Base-by-base conservation (phyloP, 495 filamentous ascomycete genomes). In the Hypoxylon fragiforme region DNA sequence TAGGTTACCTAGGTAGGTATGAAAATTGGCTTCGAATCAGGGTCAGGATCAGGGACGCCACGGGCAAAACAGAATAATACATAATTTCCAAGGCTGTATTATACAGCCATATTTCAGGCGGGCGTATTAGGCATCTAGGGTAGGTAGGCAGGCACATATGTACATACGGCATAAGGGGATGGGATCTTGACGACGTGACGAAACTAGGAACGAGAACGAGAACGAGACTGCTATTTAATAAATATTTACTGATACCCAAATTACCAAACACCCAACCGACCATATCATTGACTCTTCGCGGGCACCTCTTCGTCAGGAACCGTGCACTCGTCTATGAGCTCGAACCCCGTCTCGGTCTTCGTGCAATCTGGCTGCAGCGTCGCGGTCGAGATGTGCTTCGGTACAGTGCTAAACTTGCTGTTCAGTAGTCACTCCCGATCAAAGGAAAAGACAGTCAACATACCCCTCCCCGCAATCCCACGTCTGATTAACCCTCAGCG, bases 401-500 rank as follows among this genome's bases (percentile, higher is more conserved):
- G 34, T 3, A 26, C 9, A 11, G 21, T 46, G 6, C 59, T 63
- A 32, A 7, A 20, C 15, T 42, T 1, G 22, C 12, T 35, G 12
- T 52, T 47, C 48, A 48, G 13, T 26, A 28, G 5, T 19, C 14
- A 13, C 2, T 5, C 13, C 5, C 18, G 8, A 5, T 16, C 34
- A 9, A 16, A 37, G 15, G 34, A 16, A 37, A 16, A 34, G n/a
- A 38, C 22, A 19, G 46, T n/a, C 20, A 22, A 43, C 59, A 13
- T 50, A 66, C 63, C 36, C 35, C 13, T 24, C 45, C 13, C 46
- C 55, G 18, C 63, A 63, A 13, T 32, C 37, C 55, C 52, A 60
- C 11, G 51, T 66, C 52, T 66, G 63, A 22, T 66, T 66, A 8
- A 66, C 63, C 19, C 22, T 48, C 16, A 66, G 20, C 21, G 37